Conservation (phyloP, 768 basidiomycete species). For the Asterophora parasitica region DNA sequence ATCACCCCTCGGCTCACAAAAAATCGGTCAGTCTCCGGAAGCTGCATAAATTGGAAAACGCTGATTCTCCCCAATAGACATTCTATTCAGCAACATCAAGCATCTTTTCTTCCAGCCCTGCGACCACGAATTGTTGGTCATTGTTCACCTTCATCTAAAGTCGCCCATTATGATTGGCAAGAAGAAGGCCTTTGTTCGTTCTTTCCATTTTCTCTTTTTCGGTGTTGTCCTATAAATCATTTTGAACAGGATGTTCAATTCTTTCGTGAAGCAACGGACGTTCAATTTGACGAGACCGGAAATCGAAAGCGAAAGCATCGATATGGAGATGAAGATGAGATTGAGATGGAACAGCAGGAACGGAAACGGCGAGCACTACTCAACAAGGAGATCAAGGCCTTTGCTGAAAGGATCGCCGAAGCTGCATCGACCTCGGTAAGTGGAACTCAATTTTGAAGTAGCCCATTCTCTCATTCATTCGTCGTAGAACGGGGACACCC, state of each 20-base stretch:
- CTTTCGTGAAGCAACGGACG: conserved; percentile 95
- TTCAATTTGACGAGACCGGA: conserved; percentile 98
- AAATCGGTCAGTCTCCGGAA: conserved; percentile 66
- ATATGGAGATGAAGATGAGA: conserved; percentile 98
- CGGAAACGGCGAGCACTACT: conserved; percentile 81
- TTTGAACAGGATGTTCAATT: conserved; percentile 86
- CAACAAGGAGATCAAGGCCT: conserved; percentile 92
- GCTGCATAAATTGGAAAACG: neutral
- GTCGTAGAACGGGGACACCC: conserved; percentile 60
- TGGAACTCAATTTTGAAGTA: neutral
- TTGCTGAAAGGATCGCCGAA: conserved; percentile 89
- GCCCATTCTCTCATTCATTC: neutral
- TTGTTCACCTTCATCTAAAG: conserved; percentile 90
- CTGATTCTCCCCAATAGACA: conserved; percentile 45
- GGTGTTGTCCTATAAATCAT: conserved; percentile 4
- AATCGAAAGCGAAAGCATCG: conserved; percentile 95
- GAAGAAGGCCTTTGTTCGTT: conserved; percentile 88
- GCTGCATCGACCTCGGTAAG: conserved; percentile 73
- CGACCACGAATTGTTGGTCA: conserved; percentile 90
- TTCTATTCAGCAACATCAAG: conserved; percentile 95
- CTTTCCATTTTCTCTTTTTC: neutral
- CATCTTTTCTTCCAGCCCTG: conserved; percentile 99
- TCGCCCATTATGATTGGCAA: conserved; percentile 98
- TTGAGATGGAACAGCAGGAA: conserved; percentile 98
- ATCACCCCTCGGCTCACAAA: conserved; percentile 81